Conservation (phyloP, 345 rosid genomes). For the Abelmoschus esculentus region DNA sequence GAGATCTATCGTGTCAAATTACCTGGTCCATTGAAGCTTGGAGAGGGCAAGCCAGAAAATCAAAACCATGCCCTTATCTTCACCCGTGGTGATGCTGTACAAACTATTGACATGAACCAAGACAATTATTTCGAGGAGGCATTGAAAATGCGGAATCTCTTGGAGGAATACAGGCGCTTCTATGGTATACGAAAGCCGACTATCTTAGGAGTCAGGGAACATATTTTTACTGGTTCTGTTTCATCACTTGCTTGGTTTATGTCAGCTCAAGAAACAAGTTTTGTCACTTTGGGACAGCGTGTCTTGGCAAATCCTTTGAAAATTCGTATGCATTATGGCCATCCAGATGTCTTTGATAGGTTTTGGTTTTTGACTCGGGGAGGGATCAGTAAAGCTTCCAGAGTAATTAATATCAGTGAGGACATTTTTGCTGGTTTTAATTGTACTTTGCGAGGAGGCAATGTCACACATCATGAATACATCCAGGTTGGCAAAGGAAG, state of each 20-base stretch:
- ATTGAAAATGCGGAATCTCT: conserved; percentile 84
- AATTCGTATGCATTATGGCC: conserved; percentile 97
- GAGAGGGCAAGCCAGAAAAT: conserved; percentile 99
- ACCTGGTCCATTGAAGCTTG: conserved; percentile 95
- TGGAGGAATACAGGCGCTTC: conserved; percentile 70
- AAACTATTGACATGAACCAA: conserved; percentile 99
- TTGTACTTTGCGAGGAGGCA: conserved; percentile 96
- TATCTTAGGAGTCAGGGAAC: conserved; percentile 92
- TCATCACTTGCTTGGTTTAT: conserved; percentile 92
- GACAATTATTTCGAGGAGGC: conserved; percentile 98
- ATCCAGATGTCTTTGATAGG: conserved; percentile 95
- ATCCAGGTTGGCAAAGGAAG: conserved; percentile 98
- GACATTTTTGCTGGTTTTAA: conserved; percentile 99
- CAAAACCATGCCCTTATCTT: conserved; percentile 95
- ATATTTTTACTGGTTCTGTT: conserved; percentile 92
- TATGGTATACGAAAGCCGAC: conserved; percentile 79
- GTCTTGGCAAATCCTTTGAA: conserved; percentile 93
- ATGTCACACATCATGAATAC: conserved; percentile 94
- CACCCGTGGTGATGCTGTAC: conserved; percentile 96
- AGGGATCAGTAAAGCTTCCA: conserved; percentile 92
- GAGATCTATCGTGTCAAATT: conserved; percentile 87
- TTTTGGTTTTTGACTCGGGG: conserved; percentile 97
- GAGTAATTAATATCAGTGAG: conserved; percentile 94
- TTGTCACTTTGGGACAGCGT: conserved; percentile 94
- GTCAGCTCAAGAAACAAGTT: conserved; percentile 85